phyloP scores from a whole-genome alignment of 208 protist species.

The Leishmania mexicana region DNA sequence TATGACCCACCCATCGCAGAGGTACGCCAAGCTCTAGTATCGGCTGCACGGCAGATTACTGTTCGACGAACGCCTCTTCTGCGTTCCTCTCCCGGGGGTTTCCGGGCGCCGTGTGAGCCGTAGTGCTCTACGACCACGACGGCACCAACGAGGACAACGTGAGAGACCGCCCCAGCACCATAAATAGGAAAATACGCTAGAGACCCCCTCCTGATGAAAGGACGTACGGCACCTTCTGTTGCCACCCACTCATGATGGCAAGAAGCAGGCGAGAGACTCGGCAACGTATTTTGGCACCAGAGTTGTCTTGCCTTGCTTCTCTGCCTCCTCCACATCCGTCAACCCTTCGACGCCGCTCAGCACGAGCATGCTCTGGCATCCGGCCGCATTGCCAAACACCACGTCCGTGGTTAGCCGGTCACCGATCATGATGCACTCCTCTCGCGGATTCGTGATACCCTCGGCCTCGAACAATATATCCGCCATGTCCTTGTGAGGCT shows the following conservation, averaged over 20 bases:
- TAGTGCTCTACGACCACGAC: background rate
- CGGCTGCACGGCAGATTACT: background rate
- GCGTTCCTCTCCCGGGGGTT: background rate
- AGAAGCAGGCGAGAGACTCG: constrained; percentile 54
- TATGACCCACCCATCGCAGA: background rate
- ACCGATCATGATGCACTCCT: constrained; percentile 74
- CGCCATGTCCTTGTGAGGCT: constrained; percentile 65
- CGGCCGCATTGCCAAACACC: constrained; percentile 69
- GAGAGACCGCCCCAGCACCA: background rate
- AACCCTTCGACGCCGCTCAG: constrained; percentile 58
- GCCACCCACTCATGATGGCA: constrained; percentile 22
- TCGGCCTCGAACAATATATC: constrained; percentile 56
- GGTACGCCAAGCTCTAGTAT: background rate
- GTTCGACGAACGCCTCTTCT: background rate
- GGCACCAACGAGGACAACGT: background rate
- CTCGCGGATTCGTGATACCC: constrained; percentile 40
- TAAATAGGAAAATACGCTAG: background rate
- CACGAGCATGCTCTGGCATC: constrained; percentile 68
- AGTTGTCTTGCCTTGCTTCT: constrained; percentile 21
- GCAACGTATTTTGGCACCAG: constrained; percentile 67
- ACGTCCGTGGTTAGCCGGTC: constrained; percentile 82
- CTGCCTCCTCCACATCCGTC: constrained; percentile 45
- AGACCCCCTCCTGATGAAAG: background rate
- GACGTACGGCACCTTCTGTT: background rate
- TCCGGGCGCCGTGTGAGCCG: background rate